A percentile compares a stretch with the other conserved stretches of the same genome.
phyloP scores from a whole-genome alignment of 192 early-diverging fungal species.

The Coemansia sp. region DNA sequence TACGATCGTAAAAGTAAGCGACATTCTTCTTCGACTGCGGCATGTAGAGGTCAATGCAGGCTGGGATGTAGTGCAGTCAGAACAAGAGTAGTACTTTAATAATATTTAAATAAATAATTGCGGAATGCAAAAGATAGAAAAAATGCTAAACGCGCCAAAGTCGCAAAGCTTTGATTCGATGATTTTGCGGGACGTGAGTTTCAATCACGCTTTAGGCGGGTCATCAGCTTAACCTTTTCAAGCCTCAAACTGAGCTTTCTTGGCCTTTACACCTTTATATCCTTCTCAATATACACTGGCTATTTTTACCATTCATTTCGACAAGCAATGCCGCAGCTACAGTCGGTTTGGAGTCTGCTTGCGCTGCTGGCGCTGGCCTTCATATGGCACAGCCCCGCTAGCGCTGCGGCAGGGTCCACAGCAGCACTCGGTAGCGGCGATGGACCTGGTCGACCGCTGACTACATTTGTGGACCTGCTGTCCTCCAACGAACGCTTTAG shows the following conservation, averaged over 20 bases:
- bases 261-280: background rate
- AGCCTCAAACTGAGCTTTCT: background rate
- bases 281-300: background rate
- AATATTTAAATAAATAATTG: too few species aligned
- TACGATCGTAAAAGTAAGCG: slow-evolving; percentile 56
- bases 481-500: slow-evolving; percentile 56
- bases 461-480: slow-evolving; percentile 60
- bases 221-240: background rate
- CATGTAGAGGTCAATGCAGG: slow-evolving; percentile 15
- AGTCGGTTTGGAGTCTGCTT: background rate
- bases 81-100: background rate
- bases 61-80: background rate
- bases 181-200: background rate
- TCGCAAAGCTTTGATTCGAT: slow-evolving; percentile 1
- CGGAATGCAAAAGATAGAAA: background rate
- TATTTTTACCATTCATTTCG: background rate
- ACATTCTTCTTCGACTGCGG: slow-evolving; percentile 46
- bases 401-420: background rate
- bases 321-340: slow-evolving; percentile 8
- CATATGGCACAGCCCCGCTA: background rate
- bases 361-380: background rate
- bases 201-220: background rate
- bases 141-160: background rate
- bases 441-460: background rate
- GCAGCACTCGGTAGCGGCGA: slow-evolving; percentile 3